Evolutionary conservation across 2,329 filamentous ascomycete genomes (phyloP), one percentile per base, ranked within the genome.

Genomic region (Fusarium sp.): DNA sequence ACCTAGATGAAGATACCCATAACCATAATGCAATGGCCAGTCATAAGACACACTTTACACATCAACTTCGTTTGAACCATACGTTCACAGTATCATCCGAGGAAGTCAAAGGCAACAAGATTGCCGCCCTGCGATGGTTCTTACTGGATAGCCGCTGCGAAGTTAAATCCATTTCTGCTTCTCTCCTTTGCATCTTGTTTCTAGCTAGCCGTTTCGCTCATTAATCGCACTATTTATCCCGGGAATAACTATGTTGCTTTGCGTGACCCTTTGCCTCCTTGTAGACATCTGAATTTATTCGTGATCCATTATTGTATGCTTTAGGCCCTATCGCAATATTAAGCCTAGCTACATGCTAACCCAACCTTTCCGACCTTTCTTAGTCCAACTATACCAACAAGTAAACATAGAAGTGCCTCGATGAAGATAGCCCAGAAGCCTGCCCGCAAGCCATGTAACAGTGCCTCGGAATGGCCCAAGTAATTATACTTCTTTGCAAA

Each of bases 381-480:
- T 45, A 85, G 61, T 0, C 83, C 83, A 27, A 79, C 74, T 2
- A 70, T 77, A 11, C 81, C 79, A 53, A 85, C 71, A 0, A 75
- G 65, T 44, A 75, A 79, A 40, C 80, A 80, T 12, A 79, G 27
- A 18, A 85, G 61, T 78, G 84, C 83, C 27, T 80, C 77, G 2
- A 71, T 84, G 77, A 86, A 84, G 72, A 82, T 81, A 0, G 81
- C 77, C 85, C 85, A 86, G 68, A 86, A 87, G 1, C 80, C 81
- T 1, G 82, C 84, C 34, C 81, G 76, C 49, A 86, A 86, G 1
- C 85, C 84, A n/a, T 77, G 75, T 79, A 85, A 79, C 41, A 86
- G 77, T 2, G 80, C 80, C 3, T 74, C 49, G 0, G 75, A 70
- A 6, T 57, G 58, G 3, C 52, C 65, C 59, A 74, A 76, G 7